Evolutionary conservation across 2,329 filamentous ascomycete species (phyloP).

Genomic region (Drechslerella stenobrocha): DNA sequence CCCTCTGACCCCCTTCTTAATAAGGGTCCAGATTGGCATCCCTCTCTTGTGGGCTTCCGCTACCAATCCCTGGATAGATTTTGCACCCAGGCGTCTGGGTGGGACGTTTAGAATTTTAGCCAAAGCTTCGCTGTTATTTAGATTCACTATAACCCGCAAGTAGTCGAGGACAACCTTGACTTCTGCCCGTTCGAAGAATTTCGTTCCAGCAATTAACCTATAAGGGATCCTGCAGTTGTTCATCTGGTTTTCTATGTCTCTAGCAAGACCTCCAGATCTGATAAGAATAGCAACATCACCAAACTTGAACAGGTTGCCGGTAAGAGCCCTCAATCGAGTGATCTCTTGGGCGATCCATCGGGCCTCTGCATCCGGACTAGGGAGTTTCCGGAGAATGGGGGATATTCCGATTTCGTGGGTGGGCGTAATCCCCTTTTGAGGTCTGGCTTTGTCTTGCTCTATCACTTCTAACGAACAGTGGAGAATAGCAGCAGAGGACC

Average conservation of each 20-base stretch:
- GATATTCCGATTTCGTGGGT: constrained; percentile 77
- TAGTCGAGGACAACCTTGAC: constrained; percentile 88
- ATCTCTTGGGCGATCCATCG: constrained; percentile 88
- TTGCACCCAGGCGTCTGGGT: constrained; percentile 76
- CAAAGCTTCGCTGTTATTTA: constrained; percentile 83
- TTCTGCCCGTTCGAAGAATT: constrained; percentile 89
- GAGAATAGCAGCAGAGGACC: constrained; percentile 84
- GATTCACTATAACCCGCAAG: constrained; percentile 78
- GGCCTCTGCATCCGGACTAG: constrained; percentile 72
- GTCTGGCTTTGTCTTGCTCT: constrained; percentile 80
- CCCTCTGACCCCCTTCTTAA: constrained; percentile 62
- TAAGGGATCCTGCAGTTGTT: constrained; percentile 82
- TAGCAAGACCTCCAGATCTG: constrained; percentile 78
- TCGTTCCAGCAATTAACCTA: constrained; percentile 85
- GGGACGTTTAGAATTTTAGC: constrained; percentile 83
- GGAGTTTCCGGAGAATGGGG: constrained; percentile 77
- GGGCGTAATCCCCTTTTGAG: constrained; percentile 75
- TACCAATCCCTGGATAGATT: constrained; percentile 72
- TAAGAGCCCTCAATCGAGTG: constrained; percentile 69
- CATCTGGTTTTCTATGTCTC: constrained; percentile 80
- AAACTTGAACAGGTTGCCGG: constrained; percentile 71
- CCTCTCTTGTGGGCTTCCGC: constrained; percentile 74
- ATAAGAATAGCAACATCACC: constrained; percentile 84
- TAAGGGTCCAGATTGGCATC: constrained; percentile 73
- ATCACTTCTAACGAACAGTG: constrained; percentile 80